A percentile compares a stretch with the other conserved stretches of the same genome.
These are phyloP conservation scores for Talaromyces liani DNA, from an alignment of 495 filamentous ascomycete species.

Conservation along the genomic window DNA sequence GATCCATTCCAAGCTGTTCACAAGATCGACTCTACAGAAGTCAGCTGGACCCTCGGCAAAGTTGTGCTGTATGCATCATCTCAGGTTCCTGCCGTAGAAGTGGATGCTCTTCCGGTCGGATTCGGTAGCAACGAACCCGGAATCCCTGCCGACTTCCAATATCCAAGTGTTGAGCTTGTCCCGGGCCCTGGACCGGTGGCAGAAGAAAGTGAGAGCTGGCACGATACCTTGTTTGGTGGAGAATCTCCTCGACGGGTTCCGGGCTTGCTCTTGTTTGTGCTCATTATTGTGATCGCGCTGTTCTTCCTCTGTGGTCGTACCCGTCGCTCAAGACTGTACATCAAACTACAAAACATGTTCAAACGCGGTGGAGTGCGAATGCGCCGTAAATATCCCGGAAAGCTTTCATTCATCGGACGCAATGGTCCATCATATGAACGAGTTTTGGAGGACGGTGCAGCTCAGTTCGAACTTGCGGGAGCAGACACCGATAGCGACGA, in stretches of 20 bases:
- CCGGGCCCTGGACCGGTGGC: conserved; percentile 10
- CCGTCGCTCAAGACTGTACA: conserved; percentile 58
- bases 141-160: conserved; percentile 74
- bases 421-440: conserved; percentile 69
- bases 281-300: conserved; percentile 60
- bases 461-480: conserved; percentile 64
- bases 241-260: conserved; percentile 59
- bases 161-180: conserved; percentile 57
- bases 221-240: conserved; percentile 58
- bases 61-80: conserved; percentile 96
- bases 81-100: conserved; percentile 60
- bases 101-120: conserved; percentile 66
- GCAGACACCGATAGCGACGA: conserved; percentile 51
- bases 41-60: conserved; percentile 98
- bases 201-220: conserved; percentile 61
- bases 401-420: conserved; percentile 46
- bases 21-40: conserved; percentile 85
- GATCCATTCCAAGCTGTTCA: conserved; percentile 90
- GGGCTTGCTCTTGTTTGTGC: conserved; percentile 63
- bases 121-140: conserved; percentile 75
- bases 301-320: conserved; percentile 67
- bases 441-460: conserved; percentile 69
- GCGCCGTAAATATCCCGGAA: conserved; percentile 42
- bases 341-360: conserved; percentile 44
- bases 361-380: conserved; percentile 46